These are phyloP conservation scores for Lasiosphaeriaceae sp. DNA, from an alignment of 495 filamentous ascomycete genomes.

Conservation along the genomic window DNA sequence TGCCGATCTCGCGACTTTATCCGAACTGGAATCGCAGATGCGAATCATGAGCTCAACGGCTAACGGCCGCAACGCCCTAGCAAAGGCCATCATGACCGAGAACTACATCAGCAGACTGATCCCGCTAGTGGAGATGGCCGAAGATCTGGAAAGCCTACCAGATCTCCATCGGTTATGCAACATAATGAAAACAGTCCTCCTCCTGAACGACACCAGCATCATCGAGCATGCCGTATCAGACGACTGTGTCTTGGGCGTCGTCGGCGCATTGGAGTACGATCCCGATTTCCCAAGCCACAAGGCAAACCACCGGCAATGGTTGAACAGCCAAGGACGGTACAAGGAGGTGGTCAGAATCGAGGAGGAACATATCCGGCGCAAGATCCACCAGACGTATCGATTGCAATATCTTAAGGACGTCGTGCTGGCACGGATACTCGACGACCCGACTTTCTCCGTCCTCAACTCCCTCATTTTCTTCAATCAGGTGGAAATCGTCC, in stretches of 20 bases:
- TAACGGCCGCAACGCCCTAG: slow-evolving; percentile 78
- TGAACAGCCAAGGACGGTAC: slow-evolving; percentile 81
- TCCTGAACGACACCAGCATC: slow-evolving; percentile 90
- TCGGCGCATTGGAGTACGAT: slow-evolving; percentile 96
- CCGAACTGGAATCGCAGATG: slow-evolving; percentile 78
- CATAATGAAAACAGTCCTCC: slow-evolving; percentile 93
- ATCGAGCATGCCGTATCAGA: slow-evolving; percentile 93
- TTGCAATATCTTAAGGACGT: slow-evolving; percentile 98
- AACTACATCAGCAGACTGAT: slow-evolving; percentile 87
- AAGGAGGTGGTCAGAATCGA: slow-evolving; percentile 95
- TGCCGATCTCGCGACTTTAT: slow-evolving; percentile 73
- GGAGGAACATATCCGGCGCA: slow-evolving; percentile 71
- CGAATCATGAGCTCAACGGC: slow-evolving; percentile 68
- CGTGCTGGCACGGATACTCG: slow-evolving; percentile 89
- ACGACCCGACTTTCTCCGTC: slow-evolving; percentile 96
- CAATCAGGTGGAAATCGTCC: slow-evolving; percentile 96
- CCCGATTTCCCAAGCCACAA: slow-evolving; percentile 98
- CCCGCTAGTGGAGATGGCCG: slow-evolving; percentile 77
- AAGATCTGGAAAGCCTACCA: slow-evolving; percentile 80
- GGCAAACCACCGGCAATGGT: slow-evolving; percentile 92
- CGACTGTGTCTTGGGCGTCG: slow-evolving; percentile 82
- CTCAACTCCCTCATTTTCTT: slow-evolving; percentile 98
- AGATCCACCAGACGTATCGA: slow-evolving; percentile 95
- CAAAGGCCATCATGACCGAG: slow-evolving; percentile 77
- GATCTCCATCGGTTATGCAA: slow-evolving; percentile 92